phyloP scores from a whole-genome alignment of 176 grass and related monocot genomes.

The Oryza coarctata region DNA sequence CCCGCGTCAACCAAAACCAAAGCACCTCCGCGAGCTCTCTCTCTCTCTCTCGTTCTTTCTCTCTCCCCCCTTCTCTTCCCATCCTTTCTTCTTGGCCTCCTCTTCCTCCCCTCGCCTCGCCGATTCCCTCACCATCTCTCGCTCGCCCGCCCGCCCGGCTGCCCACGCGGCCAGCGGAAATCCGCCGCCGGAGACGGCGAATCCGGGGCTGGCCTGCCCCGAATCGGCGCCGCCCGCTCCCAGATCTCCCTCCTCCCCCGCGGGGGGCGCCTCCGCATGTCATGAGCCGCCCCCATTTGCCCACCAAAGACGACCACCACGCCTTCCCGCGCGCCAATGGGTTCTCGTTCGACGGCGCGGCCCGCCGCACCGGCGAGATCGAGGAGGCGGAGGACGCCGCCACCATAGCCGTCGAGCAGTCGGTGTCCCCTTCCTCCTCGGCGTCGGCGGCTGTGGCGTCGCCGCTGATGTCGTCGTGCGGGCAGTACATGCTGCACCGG shows the following conservation, averaged over 20 bases:
- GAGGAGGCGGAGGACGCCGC: conserved; percentile 58
- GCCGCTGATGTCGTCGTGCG: conserved; percentile 53
- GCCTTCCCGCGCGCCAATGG: conserved; percentile 48
- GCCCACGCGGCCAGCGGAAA: background rate
- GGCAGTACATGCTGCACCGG: conserved; percentile 77
- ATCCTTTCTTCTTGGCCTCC: background rate
- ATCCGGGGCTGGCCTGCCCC: background rate
- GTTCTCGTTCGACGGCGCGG: conserved; percentile 42
- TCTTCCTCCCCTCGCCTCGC: background rate
- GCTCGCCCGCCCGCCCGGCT: background rate
- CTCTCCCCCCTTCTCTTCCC: background rate
- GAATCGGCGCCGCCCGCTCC: conserved; percentile 34
- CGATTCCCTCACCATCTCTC: conserved; percentile 11
- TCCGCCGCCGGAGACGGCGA: conserved; percentile 1
- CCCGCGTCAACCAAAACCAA: conserved; percentile 51
- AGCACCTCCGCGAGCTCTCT: background rate
- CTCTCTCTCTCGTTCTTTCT: background rate
- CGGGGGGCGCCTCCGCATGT: conserved; percentile 49
- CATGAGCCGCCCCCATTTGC: conserved; percentile 62
- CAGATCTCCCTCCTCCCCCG: conserved; percentile 35
- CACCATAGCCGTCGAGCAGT: conserved; percentile 36
- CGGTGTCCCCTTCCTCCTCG: conserved; percentile 26
- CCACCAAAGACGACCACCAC: conserved; percentile 35
- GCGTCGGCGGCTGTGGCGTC: background rate
- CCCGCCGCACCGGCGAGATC: conserved; percentile 47